Conservation (phyloP, 768 basidiomycete species). For the Agaricus sinodeliciosus region DNA sequence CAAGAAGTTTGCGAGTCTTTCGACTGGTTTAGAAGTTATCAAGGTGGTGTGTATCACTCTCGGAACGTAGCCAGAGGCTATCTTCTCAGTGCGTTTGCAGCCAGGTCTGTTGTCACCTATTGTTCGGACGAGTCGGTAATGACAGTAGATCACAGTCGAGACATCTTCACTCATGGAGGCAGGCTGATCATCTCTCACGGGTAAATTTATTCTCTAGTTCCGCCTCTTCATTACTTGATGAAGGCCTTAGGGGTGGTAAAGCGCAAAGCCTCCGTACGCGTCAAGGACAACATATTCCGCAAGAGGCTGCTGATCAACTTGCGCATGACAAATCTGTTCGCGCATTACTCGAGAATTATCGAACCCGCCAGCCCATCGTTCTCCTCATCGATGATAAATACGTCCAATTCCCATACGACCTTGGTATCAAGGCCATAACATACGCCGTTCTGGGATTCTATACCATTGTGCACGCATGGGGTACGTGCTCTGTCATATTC, state of each 20-base stretch:
- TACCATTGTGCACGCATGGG: conserved; percentile 65
- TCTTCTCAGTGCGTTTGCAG: conserved; percentile 63
- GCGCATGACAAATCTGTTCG: conserved; percentile 66
- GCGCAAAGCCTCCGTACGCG: conserved; percentile 47
- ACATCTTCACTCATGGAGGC: conserved; percentile 58
- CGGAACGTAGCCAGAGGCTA: conserved; percentile 66
- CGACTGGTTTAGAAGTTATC: conserved; percentile 70
- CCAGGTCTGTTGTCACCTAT: conserved; percentile 38
- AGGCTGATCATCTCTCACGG: conserved; percentile 79
- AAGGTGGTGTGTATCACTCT: conserved; percentile 69
- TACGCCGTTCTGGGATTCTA: conserved; percentile 65
- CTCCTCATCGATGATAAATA: conserved; percentile 75
- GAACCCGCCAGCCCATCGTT: conserved; percentile 50
- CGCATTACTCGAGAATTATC: conserved; percentile 55
- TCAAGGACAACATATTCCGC: conserved; percentile 31
- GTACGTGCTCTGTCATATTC: conserved; percentile 29
- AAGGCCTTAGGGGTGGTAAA: conserved; percentile 56
- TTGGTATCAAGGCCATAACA: conserved; percentile 37
- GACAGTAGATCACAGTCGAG: conserved; percentile 44
- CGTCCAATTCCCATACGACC: conserved; percentile 63
- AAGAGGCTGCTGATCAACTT: conserved; percentile 57
- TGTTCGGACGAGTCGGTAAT: background rate
- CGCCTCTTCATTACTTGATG: background rate
- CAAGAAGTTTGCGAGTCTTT: conserved; percentile 82
- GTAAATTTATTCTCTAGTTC: conserved; percentile 27